Evolutionary conservation across 2,329 filamentous ascomycete species (phyloP), one percentile per base, ranked within the genome.

Genomic region (Clonostachys solani): DNA sequence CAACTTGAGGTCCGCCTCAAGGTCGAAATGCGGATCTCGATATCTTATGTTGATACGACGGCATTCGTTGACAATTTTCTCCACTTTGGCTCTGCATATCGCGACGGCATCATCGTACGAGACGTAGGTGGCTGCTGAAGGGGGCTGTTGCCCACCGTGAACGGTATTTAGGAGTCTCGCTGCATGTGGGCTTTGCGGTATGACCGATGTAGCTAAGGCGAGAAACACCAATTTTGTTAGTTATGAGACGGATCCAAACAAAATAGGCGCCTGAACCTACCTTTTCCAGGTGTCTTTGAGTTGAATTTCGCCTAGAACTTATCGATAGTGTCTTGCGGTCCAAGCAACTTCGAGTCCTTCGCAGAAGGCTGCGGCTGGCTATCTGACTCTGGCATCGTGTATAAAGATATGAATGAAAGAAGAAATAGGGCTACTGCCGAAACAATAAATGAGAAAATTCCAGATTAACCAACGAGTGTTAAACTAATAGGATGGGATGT

Each of bases 21-120:
- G 82, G 61, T 95, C 87, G 60, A 95, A 95, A 62, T 94, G 83
- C n/a, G 84, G 81, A 60, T 95, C 89, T 15, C 86, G 80, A 61
- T 95, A 96, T 64, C 90, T 92, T 58, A 90, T 86, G 64, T 95
- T 95, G 48, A 90, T 73, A 9, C 87, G 78, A 18, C 82, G 75
- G 61, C 89, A 95, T 59, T 84, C 80, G 48, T 73, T 72, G 43
- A 81, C 73, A 49, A 84, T 84, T 60, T 81, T 78, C 23, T 71
- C 74, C 5, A 77, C 86, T 67, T 77, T 87, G 47, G 77, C 78
- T 46, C 72, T 75, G 65, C 89, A 95, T 49, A 84, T 78, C 18
- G 77, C 77, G 4, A 76, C 81, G 0, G 88, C 89, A 56, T 89
- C 81, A 46, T 89, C 81, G 59, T 89, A 94, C 0, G 86, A 89